phyloP scores from a whole-genome alignment of 208 protist genomes.

The Wallacemonas sp. region DNA sequence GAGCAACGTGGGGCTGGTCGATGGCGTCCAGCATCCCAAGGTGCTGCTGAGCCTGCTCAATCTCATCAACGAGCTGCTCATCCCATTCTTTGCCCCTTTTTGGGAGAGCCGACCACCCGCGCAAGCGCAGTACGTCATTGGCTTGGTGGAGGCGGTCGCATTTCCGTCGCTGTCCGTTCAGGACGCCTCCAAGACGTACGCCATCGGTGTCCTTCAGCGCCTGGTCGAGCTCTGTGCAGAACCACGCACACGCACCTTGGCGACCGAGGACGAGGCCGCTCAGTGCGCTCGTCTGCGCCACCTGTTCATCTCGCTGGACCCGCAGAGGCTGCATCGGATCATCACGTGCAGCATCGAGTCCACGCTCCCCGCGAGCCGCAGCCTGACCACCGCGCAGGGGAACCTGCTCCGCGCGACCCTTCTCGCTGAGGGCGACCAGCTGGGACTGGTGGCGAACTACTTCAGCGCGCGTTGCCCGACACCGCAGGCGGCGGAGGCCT shows the following conservation, averaged over 20 bases:
- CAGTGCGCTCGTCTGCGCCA: conserved; percentile 1
- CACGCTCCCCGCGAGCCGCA: conserved; percentile 25
- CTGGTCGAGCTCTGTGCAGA: conserved; percentile 15
- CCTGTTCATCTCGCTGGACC: conserved; percentile 20
- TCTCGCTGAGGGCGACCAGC: conserved; percentile 29
- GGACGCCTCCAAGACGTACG: conserved; percentile 4
- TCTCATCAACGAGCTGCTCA: conserved; percentile 37
- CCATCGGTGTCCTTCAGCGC: conserved; percentile 25
- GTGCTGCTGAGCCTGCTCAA: conserved; percentile 34
- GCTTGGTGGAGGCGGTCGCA: conserved; percentile 47
- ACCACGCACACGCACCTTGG: background rate
- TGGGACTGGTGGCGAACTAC: conserved; percentile 32
- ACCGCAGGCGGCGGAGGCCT: conserved; percentile 17
- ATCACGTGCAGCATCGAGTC: conserved; percentile 41
- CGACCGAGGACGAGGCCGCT: background rate
- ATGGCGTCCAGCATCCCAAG: conserved; percentile 40
- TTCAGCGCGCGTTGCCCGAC: conserved; percentile 29
- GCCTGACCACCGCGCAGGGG: conserved; percentile 15
- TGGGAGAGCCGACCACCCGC: conserved; percentile 29
- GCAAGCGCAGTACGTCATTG: conserved; percentile 40
- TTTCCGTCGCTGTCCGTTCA: conserved; percentile 24
- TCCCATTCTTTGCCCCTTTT: conserved; percentile 53
- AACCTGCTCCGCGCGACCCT: conserved; percentile 35
- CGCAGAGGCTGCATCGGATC: conserved; percentile 35
- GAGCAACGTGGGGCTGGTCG: conserved; percentile 20